These are phyloP conservation scores for Flaveria floridana DNA, from an alignment of 140 eudicot genomes.

Conservation along the genomic window DNA sequence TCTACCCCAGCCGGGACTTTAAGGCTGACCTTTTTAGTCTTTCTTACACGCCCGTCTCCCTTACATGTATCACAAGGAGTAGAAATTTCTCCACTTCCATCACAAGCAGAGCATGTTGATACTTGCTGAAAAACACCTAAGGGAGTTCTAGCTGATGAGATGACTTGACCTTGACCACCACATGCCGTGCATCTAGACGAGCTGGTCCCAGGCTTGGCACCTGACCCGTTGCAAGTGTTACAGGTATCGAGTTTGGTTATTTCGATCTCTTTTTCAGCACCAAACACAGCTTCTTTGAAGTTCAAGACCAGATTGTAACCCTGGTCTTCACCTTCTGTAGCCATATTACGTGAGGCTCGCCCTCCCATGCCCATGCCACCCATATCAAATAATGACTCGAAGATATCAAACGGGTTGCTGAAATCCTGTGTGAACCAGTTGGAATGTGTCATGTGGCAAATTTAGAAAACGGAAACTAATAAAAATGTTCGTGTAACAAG, in stretches of 20 bases:
- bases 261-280: conserved; percentile 81
- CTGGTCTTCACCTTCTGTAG: conserved; percentile 83
- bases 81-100: conserved; percentile 65
- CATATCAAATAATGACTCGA: conserved; percentile 73
- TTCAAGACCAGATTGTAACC: conserved; percentile 60
- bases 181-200: conserved; percentile 64
- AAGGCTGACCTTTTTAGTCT: conserved; percentile 66
- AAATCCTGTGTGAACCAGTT: conserved; percentile 53
- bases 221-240: conserved; percentile 80
- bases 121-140: conserved; percentile 85
- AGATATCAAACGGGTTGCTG: conserved; percentile 78
- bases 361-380: conserved; percentile 90
- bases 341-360: conserved; percentile 58
- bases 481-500: neutral
- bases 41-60: conserved; percentile 81
- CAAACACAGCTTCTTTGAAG: conserved; percentile 90
- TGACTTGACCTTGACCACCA: conserved; percentile 88
- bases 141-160: conserved; percentile 77
- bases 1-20: conserved; percentile 93
- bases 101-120: conserved; percentile 69
- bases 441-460: neutral
- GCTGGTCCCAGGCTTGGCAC: conserved; percentile 77
- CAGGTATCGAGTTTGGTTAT: conserved; percentile 71
- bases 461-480: neutral
- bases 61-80: conserved; percentile 67